Evolutionary conservation across 768 basidiomycete genomes (phyloP), one percentile per base, ranked within the genome.

Genomic region (Russula abietina): DNA sequence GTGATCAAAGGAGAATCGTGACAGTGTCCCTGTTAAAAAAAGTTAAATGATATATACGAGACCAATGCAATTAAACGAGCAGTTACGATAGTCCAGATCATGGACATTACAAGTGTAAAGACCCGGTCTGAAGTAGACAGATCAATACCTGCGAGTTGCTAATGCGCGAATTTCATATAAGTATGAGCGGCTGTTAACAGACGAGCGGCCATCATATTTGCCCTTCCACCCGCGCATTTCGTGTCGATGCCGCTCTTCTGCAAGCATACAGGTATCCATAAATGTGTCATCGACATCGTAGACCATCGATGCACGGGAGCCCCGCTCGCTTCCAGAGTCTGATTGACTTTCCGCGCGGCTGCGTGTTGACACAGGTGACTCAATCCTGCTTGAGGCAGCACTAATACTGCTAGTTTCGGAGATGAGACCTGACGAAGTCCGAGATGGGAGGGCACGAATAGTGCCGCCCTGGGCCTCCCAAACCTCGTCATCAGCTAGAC

Each of bases 401-500:
- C 36, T 36, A 39, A 72, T 73, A 11, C 71, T 70, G 49, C 72
- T 74, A 57, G 45, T 51, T 58, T 60, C 62, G 56, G 73, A 75
- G 55, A 67, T 36, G 26, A 59, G 55, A 24, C 53, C 32, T 4
- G 64, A 55, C 19, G 55, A 61, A 33, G 48, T 50, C 33, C 49
- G 43, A 39, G 71, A 80, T 59, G 79, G 74, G 66, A 73, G 81
- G 28, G 87, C 85, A 52, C 88, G 88, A 55, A 95, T 92, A 0
- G 93, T 94, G 30, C 86, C 88, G 24, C 85, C 87, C 67, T 86
- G 87, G 32, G 79, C 78, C 71, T 88, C 88, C 84, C 86, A 89
- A 24, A 74, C 88, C 71, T 95, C 93, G 68, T 96, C 95, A 66
- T 96, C 94, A 2, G 88, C 91, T 32, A 94, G 82, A 67, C 91